Percentiles rank a stretch among this genome's conserved stretches.
phyloP scores from a whole-genome alignment of 139 green algal genomes.

The Coelastrella sp. region DNA sequence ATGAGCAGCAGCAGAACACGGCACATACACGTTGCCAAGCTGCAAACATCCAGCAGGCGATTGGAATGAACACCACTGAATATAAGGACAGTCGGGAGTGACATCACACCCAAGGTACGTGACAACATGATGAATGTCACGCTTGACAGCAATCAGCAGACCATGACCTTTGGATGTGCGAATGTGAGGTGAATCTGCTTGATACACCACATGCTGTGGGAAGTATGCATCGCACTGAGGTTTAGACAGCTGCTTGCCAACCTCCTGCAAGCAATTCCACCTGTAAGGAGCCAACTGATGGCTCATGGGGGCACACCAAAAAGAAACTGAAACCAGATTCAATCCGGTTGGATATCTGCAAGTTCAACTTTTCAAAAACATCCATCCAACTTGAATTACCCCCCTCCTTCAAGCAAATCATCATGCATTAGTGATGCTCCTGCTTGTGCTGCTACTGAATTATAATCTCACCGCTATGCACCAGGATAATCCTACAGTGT shows the following conservation, averaged over 20 bases:
- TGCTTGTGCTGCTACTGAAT: too few species aligned
- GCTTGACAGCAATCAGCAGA: background rate
- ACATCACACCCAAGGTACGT: constrained; percentile 1
- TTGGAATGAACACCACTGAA: background rate
- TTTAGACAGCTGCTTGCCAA: background rate
- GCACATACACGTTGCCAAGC: background rate
- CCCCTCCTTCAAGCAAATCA: too few species aligned
- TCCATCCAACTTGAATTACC: too few species aligned
- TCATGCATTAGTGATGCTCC: too few species aligned
- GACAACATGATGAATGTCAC: background rate
- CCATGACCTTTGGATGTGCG: background rate
- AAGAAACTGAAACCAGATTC: too few species aligned
- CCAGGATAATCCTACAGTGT: too few species aligned
- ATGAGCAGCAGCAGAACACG: background rate
- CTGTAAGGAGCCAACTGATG: too few species aligned
- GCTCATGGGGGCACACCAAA: too few species aligned
- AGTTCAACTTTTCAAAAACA: too few species aligned
- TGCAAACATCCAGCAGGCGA: background rate
- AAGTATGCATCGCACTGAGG: background rate
- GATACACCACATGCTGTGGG: background rate
- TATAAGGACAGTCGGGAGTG: background rate
- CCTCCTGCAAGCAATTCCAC: background rate
- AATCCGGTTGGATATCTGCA: too few species aligned
- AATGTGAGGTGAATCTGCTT: background rate
- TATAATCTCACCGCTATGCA: too few species aligned